A percentile compares a stretch with the other conserved stretches of the same genome.
These are phyloP conservation scores for Teunomyces gatunensis DNA, from an alignment of 805 yeast genomes.

Conservation along the genomic window DNA sequence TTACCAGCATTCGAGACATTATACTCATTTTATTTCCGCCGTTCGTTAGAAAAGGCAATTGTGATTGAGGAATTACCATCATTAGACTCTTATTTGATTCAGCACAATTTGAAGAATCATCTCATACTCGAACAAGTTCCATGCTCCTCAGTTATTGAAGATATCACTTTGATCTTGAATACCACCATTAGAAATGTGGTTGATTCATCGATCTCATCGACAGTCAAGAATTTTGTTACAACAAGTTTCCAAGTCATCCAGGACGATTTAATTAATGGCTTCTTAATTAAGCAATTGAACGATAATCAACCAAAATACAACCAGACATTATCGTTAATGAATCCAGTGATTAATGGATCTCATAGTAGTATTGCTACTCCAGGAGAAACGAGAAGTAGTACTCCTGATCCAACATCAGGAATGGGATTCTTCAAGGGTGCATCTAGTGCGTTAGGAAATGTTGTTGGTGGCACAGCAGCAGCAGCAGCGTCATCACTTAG, in stretches of 20 bases:
- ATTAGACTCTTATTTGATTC: constrained; percentile 4
- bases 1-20: constrained; percentile 64
- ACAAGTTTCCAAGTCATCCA: constrained; percentile 60
- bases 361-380: constrained; percentile 21
- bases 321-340: constrained; percentile 22
- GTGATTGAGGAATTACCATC: constrained; percentile 58
- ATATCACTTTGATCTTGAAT: constrained; percentile 70
- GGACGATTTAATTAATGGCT: constrained; percentile 59
- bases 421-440: constrained; percentile 45
- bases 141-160: constrained; percentile 83
- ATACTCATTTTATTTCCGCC: constrained; percentile 63
- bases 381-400: constrained; percentile 24
- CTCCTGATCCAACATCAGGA: constrained; percentile 18
- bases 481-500: constrained; percentile 17
- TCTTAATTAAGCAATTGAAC: constrained; percentile 30
- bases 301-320: constrained; percentile 44
- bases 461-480: constrained; percentile 29
- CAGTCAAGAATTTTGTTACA: constrained; percentile 53
- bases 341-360: constrained; percentile 5
- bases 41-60: constrained; percentile 80
- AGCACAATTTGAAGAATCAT: background rate
- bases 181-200: constrained; percentile 62
- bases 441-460: constrained; percentile 43
- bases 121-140: constrained; percentile 51
- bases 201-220: constrained; percentile 64